A percentile compares a stretch with the other conserved stretches of the same genome.
Conservation (phyloP, 352 stramenopile genomes). For the Pythium phragmiticola region DNA sequence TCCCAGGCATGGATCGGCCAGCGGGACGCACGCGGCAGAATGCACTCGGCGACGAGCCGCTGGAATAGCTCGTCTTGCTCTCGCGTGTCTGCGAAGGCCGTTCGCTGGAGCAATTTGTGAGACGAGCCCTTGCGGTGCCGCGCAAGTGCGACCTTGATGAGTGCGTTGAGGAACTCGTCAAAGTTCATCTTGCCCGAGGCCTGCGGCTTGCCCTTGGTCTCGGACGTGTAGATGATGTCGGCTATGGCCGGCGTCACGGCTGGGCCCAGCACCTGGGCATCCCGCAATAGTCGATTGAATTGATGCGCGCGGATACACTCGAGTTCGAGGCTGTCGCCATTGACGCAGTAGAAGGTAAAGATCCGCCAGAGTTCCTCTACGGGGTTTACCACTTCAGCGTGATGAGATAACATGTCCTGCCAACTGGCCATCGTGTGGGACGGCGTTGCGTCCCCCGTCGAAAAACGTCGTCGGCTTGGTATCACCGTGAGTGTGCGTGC, state of each 20-base stretch:
- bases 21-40: conserved; percentile 54
- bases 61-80: conserved; percentile 61
- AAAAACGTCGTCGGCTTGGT: conserved; percentile 4
- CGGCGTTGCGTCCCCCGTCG: neutral
- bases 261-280: conserved; percentile 49
- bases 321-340: conserved; percentile 70
- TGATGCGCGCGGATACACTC: conserved; percentile 72
- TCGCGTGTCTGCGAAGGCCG: conserved; percentile 24
- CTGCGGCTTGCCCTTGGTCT: conserved; percentile 65
- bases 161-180: conserved; percentile 76
- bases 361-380: conserved; percentile 74
- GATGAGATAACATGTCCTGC: neutral
- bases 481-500: neutral
- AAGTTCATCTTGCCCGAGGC: conserved; percentile 71
- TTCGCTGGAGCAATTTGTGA: conserved; percentile 30
- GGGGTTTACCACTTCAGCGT: conserved; percentile 23
- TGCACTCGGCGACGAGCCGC: conserved; percentile 51
- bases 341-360: conserved; percentile 82
- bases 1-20: conserved; percentile 58
- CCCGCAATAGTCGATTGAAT: conserved; percentile 68
- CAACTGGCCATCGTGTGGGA: neutral
- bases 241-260: conserved; percentile 66
- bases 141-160: conserved; percentile 59
- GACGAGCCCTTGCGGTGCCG: conserved; percentile 30
- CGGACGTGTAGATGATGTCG: conserved; percentile 78